These are phyloP conservation scores for Pseudozyma tsukubaensis DNA, from an alignment of 1,284 basidiomycete genomes.

Conservation along the genomic window DNA sequence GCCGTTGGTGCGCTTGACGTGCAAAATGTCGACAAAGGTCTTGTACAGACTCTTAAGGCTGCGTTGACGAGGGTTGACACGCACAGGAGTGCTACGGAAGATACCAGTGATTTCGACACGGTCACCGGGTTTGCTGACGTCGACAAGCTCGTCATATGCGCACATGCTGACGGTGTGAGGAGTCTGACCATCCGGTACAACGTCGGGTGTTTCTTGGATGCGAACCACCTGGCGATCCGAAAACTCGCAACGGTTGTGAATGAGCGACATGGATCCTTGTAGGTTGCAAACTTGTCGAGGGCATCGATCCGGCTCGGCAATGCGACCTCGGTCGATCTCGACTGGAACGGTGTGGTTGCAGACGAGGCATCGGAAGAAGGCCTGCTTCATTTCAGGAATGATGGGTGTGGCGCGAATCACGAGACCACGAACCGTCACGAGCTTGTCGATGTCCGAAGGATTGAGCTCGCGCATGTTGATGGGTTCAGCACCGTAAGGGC, in stretches of 20 bases:
- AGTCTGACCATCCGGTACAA: slow-evolving; percentile 96
- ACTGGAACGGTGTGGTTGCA: slow-evolving; percentile 94
- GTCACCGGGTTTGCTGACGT: slow-evolving; percentile 93
- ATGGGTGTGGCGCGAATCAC: slow-evolving; percentile 97
- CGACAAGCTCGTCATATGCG: slow-evolving; percentile 96
- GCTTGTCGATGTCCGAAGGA: slow-evolving; percentile 72
- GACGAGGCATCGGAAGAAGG: slow-evolving; percentile 96
- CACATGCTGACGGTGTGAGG: slow-evolving; percentile 96
- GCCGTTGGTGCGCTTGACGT: slow-evolving; percentile 80
- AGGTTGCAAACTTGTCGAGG: slow-evolving; percentile 90
- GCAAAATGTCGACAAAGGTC: slow-evolving; percentile 95
- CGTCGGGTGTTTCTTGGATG: slow-evolving; percentile 96
- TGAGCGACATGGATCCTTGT: slow-evolving; percentile 88
- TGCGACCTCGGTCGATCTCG: slow-evolving; percentile 95
- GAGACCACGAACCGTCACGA: slow-evolving; percentile 93
- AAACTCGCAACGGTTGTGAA: slow-evolving; percentile 97
- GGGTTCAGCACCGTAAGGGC: slow-evolving; percentile 83
- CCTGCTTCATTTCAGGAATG: slow-evolving; percentile 97
- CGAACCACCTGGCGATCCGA: slow-evolving; percentile 94
- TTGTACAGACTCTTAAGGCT: slow-evolving; percentile 95
- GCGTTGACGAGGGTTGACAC: slow-evolving; percentile 90
- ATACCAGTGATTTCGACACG: slow-evolving; percentile 91
- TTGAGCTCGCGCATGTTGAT: slow-evolving; percentile 70
- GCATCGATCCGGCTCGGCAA: slow-evolving; percentile 89
- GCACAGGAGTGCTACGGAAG: slow-evolving; percentile 91